phyloP scores from a whole-genome alignment of 495 filamentous ascomycete species.

The Patellaria atrata region DNA sequence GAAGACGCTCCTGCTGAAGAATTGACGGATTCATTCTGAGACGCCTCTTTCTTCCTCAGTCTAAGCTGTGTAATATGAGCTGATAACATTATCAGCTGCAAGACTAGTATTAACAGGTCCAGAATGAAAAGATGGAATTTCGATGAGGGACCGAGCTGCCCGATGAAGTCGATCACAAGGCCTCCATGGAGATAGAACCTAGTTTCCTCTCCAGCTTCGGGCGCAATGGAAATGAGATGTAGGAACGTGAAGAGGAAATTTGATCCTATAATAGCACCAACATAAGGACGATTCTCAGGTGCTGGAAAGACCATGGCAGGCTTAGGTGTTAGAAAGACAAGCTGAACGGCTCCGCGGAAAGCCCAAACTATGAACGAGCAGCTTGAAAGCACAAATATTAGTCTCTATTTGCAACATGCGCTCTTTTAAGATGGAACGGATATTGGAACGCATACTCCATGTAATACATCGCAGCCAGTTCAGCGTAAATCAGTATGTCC shows the following conservation, averaged over 20 bases:
- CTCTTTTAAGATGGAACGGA: slow-evolving; percentile 9
- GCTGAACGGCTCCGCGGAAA: slow-evolving; percentile 54
- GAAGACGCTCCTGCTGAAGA: slow-evolving; percentile 9
- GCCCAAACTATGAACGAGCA: slow-evolving; percentile 63
- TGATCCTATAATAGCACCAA: slow-evolving; percentile 53
- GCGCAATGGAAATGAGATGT: slow-evolving; percentile 46
- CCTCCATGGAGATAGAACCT: slow-evolving; percentile 77
- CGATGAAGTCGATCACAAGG: slow-evolving; percentile 74
- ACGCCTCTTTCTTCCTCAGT: slow-evolving; percentile 24
- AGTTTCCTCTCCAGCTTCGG: slow-evolving; percentile 57
- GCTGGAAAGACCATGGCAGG: slow-evolving; percentile 34
- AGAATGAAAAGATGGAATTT: slow-evolving; percentile 46
- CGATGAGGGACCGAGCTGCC: slow-evolving; percentile 60
- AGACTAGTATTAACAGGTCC: slow-evolving; percentile 47
- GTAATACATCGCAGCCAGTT: slow-evolving; percentile 74
- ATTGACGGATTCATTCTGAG: not conserved
- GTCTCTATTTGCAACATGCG: slow-evolving; percentile 5
- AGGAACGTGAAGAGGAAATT: slow-evolving; percentile 60
- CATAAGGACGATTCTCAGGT: slow-evolving; percentile 37
- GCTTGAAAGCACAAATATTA: no score
- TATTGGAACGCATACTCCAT: slow-evolving; percentile 55
- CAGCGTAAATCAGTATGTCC: slow-evolving; percentile 67
- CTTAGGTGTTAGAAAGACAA: slow-evolving; percentile 68
- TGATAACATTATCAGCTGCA: slow-evolving; percentile 64
- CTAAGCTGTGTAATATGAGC: slow-evolving; percentile 56